phyloP scores from a whole-genome alignment of 768 basidiomycete genomes.

The Phaeotremella fagi region DNA sequence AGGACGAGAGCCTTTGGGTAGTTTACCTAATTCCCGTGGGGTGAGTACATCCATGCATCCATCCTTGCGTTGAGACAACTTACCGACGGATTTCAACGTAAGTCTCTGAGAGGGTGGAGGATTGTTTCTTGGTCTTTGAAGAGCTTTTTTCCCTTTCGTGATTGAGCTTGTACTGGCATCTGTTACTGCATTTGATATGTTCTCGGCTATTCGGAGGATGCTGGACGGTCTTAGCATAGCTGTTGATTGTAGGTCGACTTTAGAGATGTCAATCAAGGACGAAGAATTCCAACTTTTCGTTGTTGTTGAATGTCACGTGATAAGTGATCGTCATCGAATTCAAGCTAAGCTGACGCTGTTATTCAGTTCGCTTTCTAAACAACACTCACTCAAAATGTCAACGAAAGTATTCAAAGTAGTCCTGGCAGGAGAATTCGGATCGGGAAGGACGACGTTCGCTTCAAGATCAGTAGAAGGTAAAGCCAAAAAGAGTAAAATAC shows the following conservation, averaged over 20 bases:
- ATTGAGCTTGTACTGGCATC: no score
- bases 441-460: constrained; percentile 17
- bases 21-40: neutral
- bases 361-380: no score
- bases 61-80: neutral
- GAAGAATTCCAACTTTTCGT: no score
- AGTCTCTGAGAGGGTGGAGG: neutral
- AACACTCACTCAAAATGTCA: constrained; percentile 8
- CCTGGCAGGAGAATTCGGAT: constrained; percentile 26
- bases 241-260: neutral
- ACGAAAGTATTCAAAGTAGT: constrained; percentile 27
- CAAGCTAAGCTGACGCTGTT: no score
- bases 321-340: no score
- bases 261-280: neutral
- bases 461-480: constrained; percentile 14
- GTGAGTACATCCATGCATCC: neutral
- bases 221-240: neutral
- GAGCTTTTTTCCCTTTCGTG: no score
- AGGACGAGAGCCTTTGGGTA: neutral
- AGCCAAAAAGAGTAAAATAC: constrained; percentile 16
- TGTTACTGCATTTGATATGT: neutral
- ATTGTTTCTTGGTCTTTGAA: neutral
- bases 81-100: neutral
- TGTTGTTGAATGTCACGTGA: no score
- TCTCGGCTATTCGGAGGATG: neutral